These are phyloP conservation scores for Liquidambar formosana DNA, from an alignment of 164 flowering plant genomes.

Conservation along the genomic window DNA sequence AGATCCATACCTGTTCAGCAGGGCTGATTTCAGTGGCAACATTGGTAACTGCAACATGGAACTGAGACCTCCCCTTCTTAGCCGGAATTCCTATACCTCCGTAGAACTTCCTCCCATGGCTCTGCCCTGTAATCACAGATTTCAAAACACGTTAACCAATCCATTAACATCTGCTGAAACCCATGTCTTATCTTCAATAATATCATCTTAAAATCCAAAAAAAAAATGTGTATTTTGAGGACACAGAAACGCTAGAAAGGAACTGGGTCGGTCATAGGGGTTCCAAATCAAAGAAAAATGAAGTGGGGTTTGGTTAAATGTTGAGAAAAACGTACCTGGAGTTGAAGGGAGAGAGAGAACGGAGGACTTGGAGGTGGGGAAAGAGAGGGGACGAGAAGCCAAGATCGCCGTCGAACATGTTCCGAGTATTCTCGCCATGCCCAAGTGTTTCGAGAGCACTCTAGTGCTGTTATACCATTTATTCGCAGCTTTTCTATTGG, in stretches of 20 bases:
- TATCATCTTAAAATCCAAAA: not conserved
- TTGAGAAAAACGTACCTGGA: conserved; percentile 29
- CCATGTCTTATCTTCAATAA: not conserved
- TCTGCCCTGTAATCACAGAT: conserved; percentile 38
- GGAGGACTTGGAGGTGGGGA: conserved; percentile 34
- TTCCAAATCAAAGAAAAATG: not conserved
- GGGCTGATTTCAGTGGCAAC: conserved; percentile 78
- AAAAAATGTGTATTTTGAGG: not conserved
- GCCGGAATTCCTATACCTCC: conserved; percentile 47
- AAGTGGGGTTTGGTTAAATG: not conserved
- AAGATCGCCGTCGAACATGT: conserved; percentile 44
- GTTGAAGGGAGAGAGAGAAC: conserved; percentile 24
- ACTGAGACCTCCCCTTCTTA: conserved; percentile 53
- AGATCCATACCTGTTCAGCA: conserved; percentile 49
- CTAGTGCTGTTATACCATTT: not conserved
- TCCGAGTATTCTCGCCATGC: conserved; percentile 39
- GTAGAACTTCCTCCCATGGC: conserved; percentile 45
- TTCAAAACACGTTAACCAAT: not conserved
- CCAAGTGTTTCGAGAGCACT: not conserved
- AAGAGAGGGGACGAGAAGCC: conserved; percentile 40
- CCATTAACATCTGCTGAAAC: not conserved
- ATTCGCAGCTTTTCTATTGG: conserved; percentile 15
- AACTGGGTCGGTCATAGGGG: conserved; percentile 8
- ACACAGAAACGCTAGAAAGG: not conserved
- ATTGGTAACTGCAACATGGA: conserved; percentile 48